These are phyloP conservation scores for Penicillium paradoxum DNA, from an alignment of 495 filamentous ascomycete genomes.

Conservation along the genomic window DNA sequence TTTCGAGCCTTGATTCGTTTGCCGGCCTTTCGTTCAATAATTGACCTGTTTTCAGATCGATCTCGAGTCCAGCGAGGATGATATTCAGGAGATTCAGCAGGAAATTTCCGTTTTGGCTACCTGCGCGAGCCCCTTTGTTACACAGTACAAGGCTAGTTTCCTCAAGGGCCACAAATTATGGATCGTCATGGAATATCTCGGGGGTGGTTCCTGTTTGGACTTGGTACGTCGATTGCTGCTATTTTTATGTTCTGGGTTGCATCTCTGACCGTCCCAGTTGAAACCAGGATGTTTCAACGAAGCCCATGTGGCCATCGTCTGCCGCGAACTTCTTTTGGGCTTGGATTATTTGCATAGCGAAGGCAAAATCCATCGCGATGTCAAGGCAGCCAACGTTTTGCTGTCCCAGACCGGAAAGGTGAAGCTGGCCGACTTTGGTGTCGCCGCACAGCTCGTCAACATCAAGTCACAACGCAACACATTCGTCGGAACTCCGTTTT, in stretches of 20 bases:
- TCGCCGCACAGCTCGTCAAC: conserved; percentile 92
- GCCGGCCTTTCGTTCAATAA: conserved; percentile 11
- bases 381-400: conserved; percentile 93
- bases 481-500: conserved; percentile 98
- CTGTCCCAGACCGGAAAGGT: conserved; percentile 85
- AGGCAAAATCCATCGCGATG: conserved; percentile 95
- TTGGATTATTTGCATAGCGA: conserved; percentile 91
- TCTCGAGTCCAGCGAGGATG: conserved; percentile 95
- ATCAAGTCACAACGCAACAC: conserved; percentile 98
- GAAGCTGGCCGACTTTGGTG: conserved; percentile 96
- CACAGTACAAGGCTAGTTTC: conserved; percentile 94
- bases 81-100: conserved; percentile 95
- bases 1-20: conserved; percentile 5
- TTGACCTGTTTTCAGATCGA: conserved; percentile 68
- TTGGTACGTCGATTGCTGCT: conserved; percentile 50
- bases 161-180: conserved; percentile 91
- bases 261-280: conserved; percentile 52
- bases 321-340: conserved; percentile 81
- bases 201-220: conserved; percentile 89
- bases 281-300: conserved; percentile 91
- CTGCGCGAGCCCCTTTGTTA: conserved; percentile 88
- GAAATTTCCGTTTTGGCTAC: conserved; percentile 95
- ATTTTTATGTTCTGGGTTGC: neutral
- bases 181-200: conserved; percentile 99
- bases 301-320: conserved; percentile 90